Evolutionary conservation across 345 rosid species (phyloP).

Genomic region (Anacardium occidentale): DNA sequence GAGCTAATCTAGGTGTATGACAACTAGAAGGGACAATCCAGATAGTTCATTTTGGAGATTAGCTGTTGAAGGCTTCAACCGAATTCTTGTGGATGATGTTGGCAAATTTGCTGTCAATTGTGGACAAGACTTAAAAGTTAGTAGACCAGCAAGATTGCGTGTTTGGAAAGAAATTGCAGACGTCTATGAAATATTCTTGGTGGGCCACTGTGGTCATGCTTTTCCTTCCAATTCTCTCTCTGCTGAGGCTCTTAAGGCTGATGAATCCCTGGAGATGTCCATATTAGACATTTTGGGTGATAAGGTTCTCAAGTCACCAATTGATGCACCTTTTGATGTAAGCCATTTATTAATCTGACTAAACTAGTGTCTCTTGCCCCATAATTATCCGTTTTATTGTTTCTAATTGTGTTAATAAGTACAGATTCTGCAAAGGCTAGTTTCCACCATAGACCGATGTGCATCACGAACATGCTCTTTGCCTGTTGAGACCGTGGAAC

Average conservation of each 20-base stretch:
- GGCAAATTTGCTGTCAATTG: constrained; percentile 34
- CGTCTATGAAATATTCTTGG: constrained; percentile 88
- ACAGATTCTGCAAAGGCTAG: constrained; percentile 75
- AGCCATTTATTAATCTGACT: constrained; percentile 30
- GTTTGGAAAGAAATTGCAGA: constrained; percentile 97
- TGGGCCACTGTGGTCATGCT: constrained; percentile 94
- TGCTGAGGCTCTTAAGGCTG: constrained; percentile 49
- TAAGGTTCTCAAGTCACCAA: constrained; percentile 62
- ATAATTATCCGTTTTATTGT: background rate
- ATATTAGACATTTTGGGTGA: constrained; percentile 72
- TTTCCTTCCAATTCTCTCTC: constrained; percentile 77
- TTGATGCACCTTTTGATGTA: constrained; percentile 85
- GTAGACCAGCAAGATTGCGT: constrained; percentile 66
- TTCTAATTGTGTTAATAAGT: constrained; percentile 11
- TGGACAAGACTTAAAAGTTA: constrained; percentile 49
- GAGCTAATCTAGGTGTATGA: constrained; percentile 69
- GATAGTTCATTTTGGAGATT: constrained; percentile 92
- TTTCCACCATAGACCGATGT: constrained; percentile 88
- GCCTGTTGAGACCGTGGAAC: constrained; percentile 93
- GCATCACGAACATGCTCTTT: constrained; percentile 95
- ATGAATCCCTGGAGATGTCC: constrained; percentile 87
- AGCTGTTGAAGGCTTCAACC: constrained; percentile 89
- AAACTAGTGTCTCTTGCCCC: constrained; percentile 5
- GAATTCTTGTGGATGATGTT: constrained; percentile 65
- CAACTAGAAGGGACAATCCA: constrained; percentile 89